Evolutionary conservation across 2,329 filamentous ascomycete species (phyloP), one percentile per base, ranked within the genome.

Genomic region (Dissoconium aciculare): DNA sequence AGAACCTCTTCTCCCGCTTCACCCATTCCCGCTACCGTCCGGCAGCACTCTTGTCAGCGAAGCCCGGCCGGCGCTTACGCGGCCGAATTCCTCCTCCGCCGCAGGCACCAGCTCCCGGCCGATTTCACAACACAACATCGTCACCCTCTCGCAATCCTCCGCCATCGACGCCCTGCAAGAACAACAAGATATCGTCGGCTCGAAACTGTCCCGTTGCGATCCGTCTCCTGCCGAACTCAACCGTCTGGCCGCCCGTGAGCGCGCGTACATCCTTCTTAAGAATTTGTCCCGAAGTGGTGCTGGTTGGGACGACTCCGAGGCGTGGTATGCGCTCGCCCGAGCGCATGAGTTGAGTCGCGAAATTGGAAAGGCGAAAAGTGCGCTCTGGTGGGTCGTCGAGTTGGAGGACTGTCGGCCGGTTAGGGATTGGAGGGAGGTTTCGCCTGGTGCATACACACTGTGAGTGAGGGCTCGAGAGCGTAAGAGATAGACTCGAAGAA

Each of bases 351-450:
- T 84, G 50, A 80, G 81, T 34, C 80, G 78, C 0, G 81, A 93
- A 59, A 57, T 72, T 2, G 80, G 89, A 21, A 92, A 87, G 61
- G 79, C 89, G 10, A 91, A 85, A 59, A 79, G 89, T 44, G 83
- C 85, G 27, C 66, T 95, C 5, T 95, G 89, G 89, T 95, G 87
- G 84, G 92, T 85, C 46, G 80, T 98, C 9, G 84, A 94, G 56
- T 64, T 98, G 16, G 89, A 95, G 52, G 87, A 98, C 52, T 74
- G 72, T 5, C 73, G 71, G 41, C 82, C 78, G 0, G 69, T 93
- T 28, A 71, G 89, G 34, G 68, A 71, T 35, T 95, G 87, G 89
- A 67, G 64, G 16, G 74, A 69, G 42, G 66, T 42, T 10, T 31
- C 30, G 3, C 38, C 43, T 9, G 47, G 44, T 15, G 47, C 46